phyloP scores from a whole-genome alignment of 352 stramenopile genomes.

The Phytophthora citricola region DNA sequence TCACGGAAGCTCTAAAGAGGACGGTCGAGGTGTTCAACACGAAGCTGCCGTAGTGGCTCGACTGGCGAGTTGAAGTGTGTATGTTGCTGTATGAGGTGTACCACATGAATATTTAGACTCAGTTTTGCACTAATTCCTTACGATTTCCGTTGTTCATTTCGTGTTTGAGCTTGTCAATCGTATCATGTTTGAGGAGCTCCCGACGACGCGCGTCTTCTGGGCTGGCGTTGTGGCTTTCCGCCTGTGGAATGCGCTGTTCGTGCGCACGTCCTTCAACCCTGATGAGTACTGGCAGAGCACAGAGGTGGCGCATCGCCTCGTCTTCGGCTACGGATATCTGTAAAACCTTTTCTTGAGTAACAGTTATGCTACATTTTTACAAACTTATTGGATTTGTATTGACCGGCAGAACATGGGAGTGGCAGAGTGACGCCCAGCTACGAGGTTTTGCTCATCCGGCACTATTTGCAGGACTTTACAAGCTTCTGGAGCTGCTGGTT shows the following conservation, averaged over 20 bases:
- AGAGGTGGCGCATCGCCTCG: constrained; percentile 85
- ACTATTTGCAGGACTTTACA: constrained; percentile 85
- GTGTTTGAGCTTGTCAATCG: constrained; percentile 14
- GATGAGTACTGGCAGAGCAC: constrained; percentile 92
- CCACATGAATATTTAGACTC: constrained; percentile 26
- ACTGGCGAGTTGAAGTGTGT: constrained; percentile 25
- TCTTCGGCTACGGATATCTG: constrained; percentile 89
- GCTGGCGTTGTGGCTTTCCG: constrained; percentile 63
- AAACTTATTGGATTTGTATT: constrained; percentile 6
- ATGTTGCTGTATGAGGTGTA: constrained; percentile 1
- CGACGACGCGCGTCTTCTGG: constrained; percentile 57
- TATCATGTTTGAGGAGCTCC: constrained; percentile 42
- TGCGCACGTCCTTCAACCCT: constrained; percentile 88
- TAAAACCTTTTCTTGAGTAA: constrained; percentile 18
- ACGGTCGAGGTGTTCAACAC: constrained; percentile 89
- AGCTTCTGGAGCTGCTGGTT: constrained; percentile 71
- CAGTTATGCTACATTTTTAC: constrained; percentile 1
- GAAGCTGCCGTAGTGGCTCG: constrained; percentile 46
- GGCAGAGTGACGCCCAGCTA: constrained; percentile 71
- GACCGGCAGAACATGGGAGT: constrained; percentile 84
- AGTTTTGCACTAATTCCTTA: constrained; percentile 21
- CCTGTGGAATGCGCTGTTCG: constrained; percentile 83
- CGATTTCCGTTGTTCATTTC: neutral
- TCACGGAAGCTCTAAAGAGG: constrained; percentile 79
- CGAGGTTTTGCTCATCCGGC: constrained; percentile 81